Conservation (phyloP, 129 eudicot species). For the Helianthus tuberosus region DNA sequence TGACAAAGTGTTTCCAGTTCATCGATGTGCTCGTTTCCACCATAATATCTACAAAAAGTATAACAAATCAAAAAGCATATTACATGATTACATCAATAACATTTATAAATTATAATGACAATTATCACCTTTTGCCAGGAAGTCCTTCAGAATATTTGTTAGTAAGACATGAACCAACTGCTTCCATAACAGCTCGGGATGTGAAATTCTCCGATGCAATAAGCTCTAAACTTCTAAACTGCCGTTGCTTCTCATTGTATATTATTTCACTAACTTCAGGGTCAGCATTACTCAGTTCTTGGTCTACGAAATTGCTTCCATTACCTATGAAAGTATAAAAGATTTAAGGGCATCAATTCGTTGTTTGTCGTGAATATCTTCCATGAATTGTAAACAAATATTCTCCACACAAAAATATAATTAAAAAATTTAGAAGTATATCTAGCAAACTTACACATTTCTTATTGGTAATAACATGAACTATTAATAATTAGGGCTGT, state of each 20-base stretch:
- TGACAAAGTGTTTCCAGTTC: constrained; percentile 87
- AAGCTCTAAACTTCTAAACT: constrained; percentile 83
- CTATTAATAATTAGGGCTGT: no score
- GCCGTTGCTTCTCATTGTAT: constrained; percentile 80
- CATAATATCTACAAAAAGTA: constrained; percentile 71
- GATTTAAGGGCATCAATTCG: not conserved
- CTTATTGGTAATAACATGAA: no score
- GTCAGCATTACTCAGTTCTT: constrained; percentile 63
- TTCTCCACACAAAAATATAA: no score
- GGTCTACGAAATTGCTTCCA: constrained; percentile 64
- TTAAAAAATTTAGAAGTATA: no score
- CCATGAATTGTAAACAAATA: no score
- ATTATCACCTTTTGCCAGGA: constrained; percentile 87
- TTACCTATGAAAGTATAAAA: constrained; percentile 35
- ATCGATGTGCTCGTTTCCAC: constrained; percentile 97
- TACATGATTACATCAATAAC: not conserved
- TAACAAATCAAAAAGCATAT: not conserved
- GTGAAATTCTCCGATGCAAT: constrained; percentile 98
- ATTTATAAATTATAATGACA: not conserved
- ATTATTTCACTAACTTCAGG: constrained; percentile 80
- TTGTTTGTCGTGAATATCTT: not conserved
- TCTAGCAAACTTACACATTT: no score
- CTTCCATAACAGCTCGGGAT: constrained; percentile 98
- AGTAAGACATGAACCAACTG: constrained; percentile 96
- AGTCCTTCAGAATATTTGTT: constrained; percentile 97